Evolutionary conservation across 495 filamentous ascomycete genomes (phyloP).

Genomic region (Pseudoneurospora amorphoporcata): DNA sequence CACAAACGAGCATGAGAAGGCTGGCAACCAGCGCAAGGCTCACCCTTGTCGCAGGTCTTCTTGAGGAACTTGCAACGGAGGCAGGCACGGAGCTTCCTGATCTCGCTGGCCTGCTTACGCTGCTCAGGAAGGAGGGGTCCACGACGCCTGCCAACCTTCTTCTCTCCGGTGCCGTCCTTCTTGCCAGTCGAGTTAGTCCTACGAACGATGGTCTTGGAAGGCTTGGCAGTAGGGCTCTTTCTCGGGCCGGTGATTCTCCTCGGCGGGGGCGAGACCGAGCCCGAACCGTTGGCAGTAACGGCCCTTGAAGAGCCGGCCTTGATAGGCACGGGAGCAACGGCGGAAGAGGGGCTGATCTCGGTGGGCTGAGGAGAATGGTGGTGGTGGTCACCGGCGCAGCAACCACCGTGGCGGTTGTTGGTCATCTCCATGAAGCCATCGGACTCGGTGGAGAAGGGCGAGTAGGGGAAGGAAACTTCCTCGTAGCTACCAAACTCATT

Average conservation of each 20-base stretch:
- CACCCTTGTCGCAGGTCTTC: slow-evolving; percentile 94
- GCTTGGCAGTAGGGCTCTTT: slow-evolving; percentile 72
- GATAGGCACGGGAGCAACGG: slow-evolving; percentile 58
- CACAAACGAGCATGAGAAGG: slow-evolving; percentile 85
- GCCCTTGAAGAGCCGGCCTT: slow-evolving; percentile 49
- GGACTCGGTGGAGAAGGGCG: slow-evolving; percentile 54
- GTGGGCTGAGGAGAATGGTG: slow-evolving; percentile 32
- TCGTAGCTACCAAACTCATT: slow-evolving; percentile 69
- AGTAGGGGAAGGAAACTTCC: slow-evolving; percentile 64
- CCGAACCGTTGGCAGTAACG: slow-evolving; percentile 46
- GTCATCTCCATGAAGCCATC: slow-evolving; percentile 44
- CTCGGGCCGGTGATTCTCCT: slow-evolving; percentile 53
- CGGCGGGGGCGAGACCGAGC: slow-evolving; percentile 52
- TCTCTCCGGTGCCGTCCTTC: slow-evolving; percentile 62
- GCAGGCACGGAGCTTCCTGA: slow-evolving; percentile 83
- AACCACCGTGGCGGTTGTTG: slow-evolving; percentile 37
- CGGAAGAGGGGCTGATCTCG: slow-evolving; percentile 52
- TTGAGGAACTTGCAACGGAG: slow-evolving; percentile 96
- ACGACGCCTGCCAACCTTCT: slow-evolving; percentile 77
- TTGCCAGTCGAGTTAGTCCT: slow-evolving; percentile 61
- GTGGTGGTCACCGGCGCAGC: slow-evolving; percentile 37
- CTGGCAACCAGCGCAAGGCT: slow-evolving; percentile 86
- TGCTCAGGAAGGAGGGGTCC: slow-evolving; percentile 88
- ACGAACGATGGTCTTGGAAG: slow-evolving; percentile 67
- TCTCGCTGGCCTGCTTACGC: slow-evolving; percentile 87